Conservation (phyloP, 2,329 filamentous ascomycete genomes). For the Ophiostoma himal-ulmi region DNA sequence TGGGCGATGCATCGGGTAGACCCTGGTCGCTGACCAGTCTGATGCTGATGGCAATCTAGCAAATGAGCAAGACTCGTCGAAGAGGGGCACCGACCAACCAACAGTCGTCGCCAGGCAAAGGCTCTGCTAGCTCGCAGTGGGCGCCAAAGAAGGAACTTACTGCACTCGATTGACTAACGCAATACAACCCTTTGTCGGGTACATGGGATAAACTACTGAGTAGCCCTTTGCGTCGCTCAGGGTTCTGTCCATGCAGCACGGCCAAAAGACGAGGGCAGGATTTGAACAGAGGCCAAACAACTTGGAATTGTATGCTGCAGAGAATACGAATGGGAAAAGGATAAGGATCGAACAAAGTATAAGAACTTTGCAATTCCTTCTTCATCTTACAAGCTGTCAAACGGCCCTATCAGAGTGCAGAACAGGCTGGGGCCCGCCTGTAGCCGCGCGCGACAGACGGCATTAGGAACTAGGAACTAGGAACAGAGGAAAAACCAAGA, state of each 20-base stretch:
- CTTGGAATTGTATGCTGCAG: neutral
- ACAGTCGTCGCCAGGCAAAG: neutral
- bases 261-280: neutral
- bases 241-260: neutral
- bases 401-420: conserved; percentile 13
- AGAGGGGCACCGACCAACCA: neutral
- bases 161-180: no score
- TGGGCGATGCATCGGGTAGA: neutral
- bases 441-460: conserved; percentile 18
- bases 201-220: no score
- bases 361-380: neutral
- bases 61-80: neutral
- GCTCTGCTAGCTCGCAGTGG: neutral
- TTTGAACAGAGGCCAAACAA: neutral
- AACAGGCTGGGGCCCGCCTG: neutral
- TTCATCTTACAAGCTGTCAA: neutral
- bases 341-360: neutral
- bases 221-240: neutral
- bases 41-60: neutral
- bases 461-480: neutral
- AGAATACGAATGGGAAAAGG: no score
- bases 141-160: neutral
- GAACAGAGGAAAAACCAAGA: neutral
- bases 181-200: no score
- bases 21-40: neutral